Evolutionary conservation across 192 early-diverging fungal genomes (phyloP).

Genomic region (Coemansia sp.): DNA sequence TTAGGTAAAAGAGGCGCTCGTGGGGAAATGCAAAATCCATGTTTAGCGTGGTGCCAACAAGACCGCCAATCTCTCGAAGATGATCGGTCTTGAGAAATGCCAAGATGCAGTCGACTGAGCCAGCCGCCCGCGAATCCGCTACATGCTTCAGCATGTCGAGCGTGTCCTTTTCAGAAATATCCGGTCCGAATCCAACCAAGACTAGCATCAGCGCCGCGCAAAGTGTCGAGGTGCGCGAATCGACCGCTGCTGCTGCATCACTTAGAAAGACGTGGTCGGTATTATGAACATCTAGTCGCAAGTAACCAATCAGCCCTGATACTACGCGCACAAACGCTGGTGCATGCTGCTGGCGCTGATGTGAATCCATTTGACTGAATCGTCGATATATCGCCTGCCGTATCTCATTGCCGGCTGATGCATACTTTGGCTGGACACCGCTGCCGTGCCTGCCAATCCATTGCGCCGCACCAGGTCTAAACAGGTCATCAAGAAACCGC

Average conservation of each 20-base stretch:
- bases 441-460: conserved; percentile 34
- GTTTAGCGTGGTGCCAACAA: conserved; percentile 15
- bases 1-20: conserved; percentile 45
- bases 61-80: conserved; percentile 17
- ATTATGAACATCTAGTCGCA: conserved; percentile 23
- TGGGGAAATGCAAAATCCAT: conserved; percentile 49
- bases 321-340: conserved; percentile 21
- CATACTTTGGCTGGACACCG: conserved; percentile 22
- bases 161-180: conserved; percentile 12
- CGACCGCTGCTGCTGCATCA: not conserved
- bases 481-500: conserved; percentile 18
- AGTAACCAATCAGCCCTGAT: conserved; percentile 31
- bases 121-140: conserved; percentile 1
- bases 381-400: conserved; percentile 13
- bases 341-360: conserved; percentile 8
- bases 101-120: conserved; percentile 29
- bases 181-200: conserved; percentile 30
- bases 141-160: conserved; percentile 9
- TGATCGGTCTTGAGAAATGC: conserved; percentile 30
- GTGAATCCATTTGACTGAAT: not conserved
- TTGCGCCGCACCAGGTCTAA: conserved; percentile 17
- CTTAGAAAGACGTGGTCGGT: conserved; percentile 16
- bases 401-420: conserved; percentile 23
- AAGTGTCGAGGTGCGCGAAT: not conserved
- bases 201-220: conserved; percentile 33